Evolutionary conservation across 2,329 filamentous ascomycete genomes (phyloP).

Genomic region (Aspergillus tubingensis): DNA sequence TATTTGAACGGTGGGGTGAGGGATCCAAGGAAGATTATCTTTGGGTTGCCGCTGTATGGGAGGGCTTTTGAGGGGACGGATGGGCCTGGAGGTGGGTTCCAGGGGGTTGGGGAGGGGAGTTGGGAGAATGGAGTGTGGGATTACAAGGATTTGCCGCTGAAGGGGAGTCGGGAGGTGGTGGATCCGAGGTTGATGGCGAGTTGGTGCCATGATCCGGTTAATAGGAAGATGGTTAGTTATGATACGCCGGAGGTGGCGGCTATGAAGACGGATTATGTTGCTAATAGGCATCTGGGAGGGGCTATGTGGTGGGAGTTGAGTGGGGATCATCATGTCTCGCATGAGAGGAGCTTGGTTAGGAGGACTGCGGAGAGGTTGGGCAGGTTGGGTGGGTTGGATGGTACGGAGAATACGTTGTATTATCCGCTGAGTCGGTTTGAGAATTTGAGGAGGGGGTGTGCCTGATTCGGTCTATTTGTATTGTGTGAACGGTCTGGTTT

Average conservation of each 20-base stretch:
- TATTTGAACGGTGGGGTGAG: slow-evolving; percentile 67
- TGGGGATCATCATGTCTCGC: slow-evolving; percentile 55
- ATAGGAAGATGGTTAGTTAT: slow-evolving; percentile 70
- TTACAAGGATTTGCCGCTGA: slow-evolving; percentile 64
- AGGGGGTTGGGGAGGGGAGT: slow-evolving; percentile 65
- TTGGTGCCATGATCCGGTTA: slow-evolving; percentile 68
- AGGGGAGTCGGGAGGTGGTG: slow-evolving; percentile 26
- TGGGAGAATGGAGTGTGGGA: slow-evolving; percentile 89
- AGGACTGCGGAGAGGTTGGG: slow-evolving; percentile 38
- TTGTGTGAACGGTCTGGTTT: background rate
- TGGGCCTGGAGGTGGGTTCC: slow-evolving; percentile 69
- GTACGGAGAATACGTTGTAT: slow-evolving; percentile 49
- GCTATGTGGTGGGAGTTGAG: slow-evolving; percentile 98
- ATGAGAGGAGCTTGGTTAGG: slow-evolving; percentile 48
- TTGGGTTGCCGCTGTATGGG: slow-evolving; percentile 92
- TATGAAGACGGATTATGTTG: slow-evolving; percentile 72
- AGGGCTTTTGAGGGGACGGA: slow-evolving; percentile 78
- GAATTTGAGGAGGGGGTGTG: slow-evolving; percentile 36
- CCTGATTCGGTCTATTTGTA: background rate
- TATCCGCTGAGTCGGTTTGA: slow-evolving; percentile 58
- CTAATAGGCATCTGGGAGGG: slow-evolving; percentile 68
- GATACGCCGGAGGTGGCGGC: slow-evolving; percentile 69
- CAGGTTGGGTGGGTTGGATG: slow-evolving; percentile 44
- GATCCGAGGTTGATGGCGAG: slow-evolving; percentile 66
- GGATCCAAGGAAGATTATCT: slow-evolving; percentile 69